Evolutionary conservation across 179 eudicot genomes (phyloP).

Genomic region (Vitellaria paradoxa): DNA sequence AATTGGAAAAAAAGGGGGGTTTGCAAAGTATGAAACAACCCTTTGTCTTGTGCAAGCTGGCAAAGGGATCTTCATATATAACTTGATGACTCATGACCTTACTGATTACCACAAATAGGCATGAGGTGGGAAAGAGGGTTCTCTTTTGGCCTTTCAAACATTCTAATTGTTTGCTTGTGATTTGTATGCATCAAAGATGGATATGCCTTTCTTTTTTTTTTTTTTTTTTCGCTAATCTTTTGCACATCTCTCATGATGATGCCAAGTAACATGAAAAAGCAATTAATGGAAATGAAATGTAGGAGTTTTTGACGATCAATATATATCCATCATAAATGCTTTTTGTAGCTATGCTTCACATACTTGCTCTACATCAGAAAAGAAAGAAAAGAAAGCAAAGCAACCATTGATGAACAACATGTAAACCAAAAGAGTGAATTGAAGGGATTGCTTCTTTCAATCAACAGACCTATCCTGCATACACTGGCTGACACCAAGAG

Average conservation of each 20-base stretch:
- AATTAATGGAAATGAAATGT: slow-evolving; percentile 11
- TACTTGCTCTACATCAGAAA: background rate
- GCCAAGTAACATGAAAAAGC: slow-evolving; percentile 11
- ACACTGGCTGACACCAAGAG: slow-evolving; percentile 4
- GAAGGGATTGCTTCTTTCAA: slow-evolving; percentile 13
- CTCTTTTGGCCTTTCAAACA: slow-evolving; percentile 7
- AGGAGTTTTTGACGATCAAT: slow-evolving; percentile 3
- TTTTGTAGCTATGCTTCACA: background rate
- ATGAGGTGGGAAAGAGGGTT: background rate
- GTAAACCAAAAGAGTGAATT: background rate
- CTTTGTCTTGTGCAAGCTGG: slow-evolving; percentile 12
- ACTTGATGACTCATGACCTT: background rate
- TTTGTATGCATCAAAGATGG: slow-evolving; percentile 15
- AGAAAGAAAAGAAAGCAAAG: background rate
- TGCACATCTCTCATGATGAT: background rate
- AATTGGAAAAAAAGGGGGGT: background rate
- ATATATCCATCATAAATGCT: background rate
- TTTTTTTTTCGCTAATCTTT: background rate
- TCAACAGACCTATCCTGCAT: slow-evolving; percentile 5
- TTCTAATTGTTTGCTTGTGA: slow-evolving; percentile 16
- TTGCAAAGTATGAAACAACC: background rate
- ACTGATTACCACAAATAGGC: slow-evolving; percentile 14
- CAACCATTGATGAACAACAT: slow-evolving; percentile 11
- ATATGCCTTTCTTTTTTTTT: background rate
- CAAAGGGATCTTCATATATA: slow-evolving; percentile 13